Evolutionary conservation across 108 stramenopile genomes (phyloP), one percentile per base, ranked within the genome.

Genomic region (Nannochloropsis salina): DNA sequence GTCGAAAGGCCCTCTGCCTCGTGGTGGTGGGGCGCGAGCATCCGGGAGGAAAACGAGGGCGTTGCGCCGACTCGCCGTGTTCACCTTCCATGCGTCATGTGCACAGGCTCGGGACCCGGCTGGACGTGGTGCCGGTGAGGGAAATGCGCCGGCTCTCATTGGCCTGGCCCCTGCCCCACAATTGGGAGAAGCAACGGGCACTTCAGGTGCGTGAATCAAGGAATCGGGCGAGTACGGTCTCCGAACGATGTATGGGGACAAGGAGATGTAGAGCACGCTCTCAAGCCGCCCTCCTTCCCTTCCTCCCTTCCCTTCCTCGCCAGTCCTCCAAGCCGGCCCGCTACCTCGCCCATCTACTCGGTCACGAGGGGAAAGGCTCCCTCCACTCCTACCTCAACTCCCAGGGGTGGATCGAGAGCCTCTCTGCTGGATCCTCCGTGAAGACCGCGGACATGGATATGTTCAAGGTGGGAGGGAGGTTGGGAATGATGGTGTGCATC

Each of bases 91-190:
- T 51, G 12, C 47, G 12, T 51, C 47, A 10, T 15, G 10, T n/a
- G 20, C 3, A n/a, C 61, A 74, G 61, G 87, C 88, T 89, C 44
- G 89, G 89, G 6, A 43, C 44, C 41, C 45, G 44, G 82, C 85
- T 89, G 89, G 85, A 84, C 18, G 89, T 88, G 6, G 88, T 89
- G 42, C 87, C 89, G 1, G 80, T 88, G 18, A 88, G 42, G 85
- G 89, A 89, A 81, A 41, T 80, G 87, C 82, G 88, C 44, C 43
- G 43, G 42, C 85, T 89, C 12, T 43, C 80, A 2, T 40, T 89
- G 20, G 86, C 88, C 41, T 89, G 85, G 85, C 89, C 89, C 6
- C 40, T 89, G 85, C 89, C 89, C 1, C 85, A 81, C 9, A 42
- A 74, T 22, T 74, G 61, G 61, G 61, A 74, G 61, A 74, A 74